A percentile compares a stretch with the other conserved stretches of the same genome.
phyloP scores from a whole-genome alignment of 495 filamentous ascomycete species.

The Evernia prunastri region DNA sequence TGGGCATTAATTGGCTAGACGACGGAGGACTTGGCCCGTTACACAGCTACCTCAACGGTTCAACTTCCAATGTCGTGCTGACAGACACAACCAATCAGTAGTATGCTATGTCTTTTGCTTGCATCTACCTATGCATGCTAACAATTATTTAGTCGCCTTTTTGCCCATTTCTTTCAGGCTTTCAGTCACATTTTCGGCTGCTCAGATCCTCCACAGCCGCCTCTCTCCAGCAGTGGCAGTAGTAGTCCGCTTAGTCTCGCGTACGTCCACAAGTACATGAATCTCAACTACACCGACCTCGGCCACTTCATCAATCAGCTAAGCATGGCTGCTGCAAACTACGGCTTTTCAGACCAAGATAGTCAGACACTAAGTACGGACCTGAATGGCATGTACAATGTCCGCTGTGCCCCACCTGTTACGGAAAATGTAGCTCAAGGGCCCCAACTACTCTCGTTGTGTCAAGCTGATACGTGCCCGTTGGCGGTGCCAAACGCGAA shows the following conservation, averaged over 20 bases:
- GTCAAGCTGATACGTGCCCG: constrained; percentile 37
- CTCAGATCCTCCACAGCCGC: constrained; percentile 26
- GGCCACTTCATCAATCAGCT: constrained; percentile 52
- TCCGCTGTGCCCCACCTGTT: constrained; percentile 37
- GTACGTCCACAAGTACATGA: constrained; percentile 43
- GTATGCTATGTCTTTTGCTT: constrained; percentile 31
- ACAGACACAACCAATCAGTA: constrained; percentile 50
- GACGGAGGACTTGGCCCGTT: constrained; percentile 36
- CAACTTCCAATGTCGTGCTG: constrained; percentile 40
- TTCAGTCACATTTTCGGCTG: constrained; percentile 49
- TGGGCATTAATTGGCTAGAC: constrained; percentile 49
- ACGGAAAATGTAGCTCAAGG: constrained; percentile 29
- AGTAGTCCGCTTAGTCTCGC: not conserved
- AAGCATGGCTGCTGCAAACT: constrained; percentile 42
- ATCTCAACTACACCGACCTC: constrained; percentile 40
- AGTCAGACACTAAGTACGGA: constrained; percentile 34
- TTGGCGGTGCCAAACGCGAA: constrained; percentile 26
- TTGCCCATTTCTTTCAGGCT: constrained; percentile 52
- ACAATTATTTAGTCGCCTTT: constrained; percentile 34
- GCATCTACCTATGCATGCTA: not conserved
- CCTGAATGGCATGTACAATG: constrained; percentile 39
- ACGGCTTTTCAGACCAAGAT: constrained; percentile 44
- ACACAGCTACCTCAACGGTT: constrained; percentile 3
- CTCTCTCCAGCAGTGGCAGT: constrained; percentile 12
- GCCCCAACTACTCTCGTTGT: constrained; percentile 42